These are phyloP conservation scores for Schizopora paradoxa DNA, from an alignment of 1,284 basidiomycete genomes.

Conservation along the genomic window DNA sequence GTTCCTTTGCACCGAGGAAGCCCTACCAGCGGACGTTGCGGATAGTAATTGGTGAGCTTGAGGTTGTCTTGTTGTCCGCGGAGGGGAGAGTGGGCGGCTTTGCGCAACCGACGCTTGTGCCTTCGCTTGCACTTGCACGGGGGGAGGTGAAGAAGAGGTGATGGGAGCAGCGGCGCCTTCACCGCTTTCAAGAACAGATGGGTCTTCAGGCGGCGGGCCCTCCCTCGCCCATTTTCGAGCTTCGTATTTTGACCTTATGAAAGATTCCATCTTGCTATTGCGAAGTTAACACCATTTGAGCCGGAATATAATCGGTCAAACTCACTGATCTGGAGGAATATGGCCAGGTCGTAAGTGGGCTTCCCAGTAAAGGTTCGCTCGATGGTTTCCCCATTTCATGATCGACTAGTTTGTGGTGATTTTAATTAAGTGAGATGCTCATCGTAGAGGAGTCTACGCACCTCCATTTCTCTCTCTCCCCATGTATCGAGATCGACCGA, in stretches of 20 bases:
- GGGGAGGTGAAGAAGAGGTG: slow-evolving; percentile 19
- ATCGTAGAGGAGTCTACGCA: slow-evolving; percentile 33
- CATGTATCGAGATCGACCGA: slow-evolving; percentile 97
- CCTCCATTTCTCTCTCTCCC: slow-evolving; percentile 97
- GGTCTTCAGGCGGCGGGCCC: slow-evolving; percentile 79
- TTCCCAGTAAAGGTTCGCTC: slow-evolving; percentile 96
- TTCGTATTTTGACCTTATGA: slow-evolving; percentile 97
- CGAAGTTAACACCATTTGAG: slow-evolving; percentile 2
- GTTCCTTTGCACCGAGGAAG: slow-evolving; percentile 19
- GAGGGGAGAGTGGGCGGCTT: slow-evolving; percentile 24
- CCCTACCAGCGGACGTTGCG: slow-evolving; percentile 23
- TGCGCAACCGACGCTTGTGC: slow-evolving; percentile 24
- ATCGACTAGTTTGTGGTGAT: slow-evolving; percentile 59
- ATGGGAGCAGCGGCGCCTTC: slow-evolving; percentile 22
- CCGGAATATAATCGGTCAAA: slow-evolving; percentile 19
- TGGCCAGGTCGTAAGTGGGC: slow-evolving; percentile 92
- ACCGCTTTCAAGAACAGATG: slow-evolving; percentile 67
- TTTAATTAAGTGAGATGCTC: not conserved
- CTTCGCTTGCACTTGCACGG: slow-evolving; percentile 26
- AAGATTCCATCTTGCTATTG: slow-evolving; percentile 93
- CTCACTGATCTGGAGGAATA: slow-evolving; percentile 91
- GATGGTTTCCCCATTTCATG: slow-evolving; percentile 91
- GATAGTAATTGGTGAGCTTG: slow-evolving; percentile 53
- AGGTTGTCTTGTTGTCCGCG: slow-evolving; percentile 42
- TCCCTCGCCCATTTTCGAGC: slow-evolving; percentile 89